Conservation (phyloP, 164 flowering plant genomes). For the Pachysandra terminalis region DNA sequence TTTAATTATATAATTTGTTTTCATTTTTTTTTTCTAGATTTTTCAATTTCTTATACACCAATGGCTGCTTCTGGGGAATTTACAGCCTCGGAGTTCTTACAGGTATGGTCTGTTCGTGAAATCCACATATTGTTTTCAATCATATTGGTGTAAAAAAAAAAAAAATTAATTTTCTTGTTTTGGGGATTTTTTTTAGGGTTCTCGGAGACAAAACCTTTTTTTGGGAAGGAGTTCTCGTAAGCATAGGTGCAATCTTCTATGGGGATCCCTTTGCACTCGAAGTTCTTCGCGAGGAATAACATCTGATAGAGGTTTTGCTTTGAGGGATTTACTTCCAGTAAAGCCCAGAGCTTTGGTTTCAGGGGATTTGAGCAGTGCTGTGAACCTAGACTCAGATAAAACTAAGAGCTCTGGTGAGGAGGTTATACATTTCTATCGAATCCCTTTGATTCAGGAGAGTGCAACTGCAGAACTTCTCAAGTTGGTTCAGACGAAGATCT, state of each 20-base stretch:
- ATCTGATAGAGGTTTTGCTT: slow-evolving; percentile 16
- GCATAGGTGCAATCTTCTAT: neutral
- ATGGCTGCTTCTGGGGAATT: neutral
- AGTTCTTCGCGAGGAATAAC: slow-evolving; percentile 6
- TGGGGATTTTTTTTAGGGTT: neutral
- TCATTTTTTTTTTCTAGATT: no score
- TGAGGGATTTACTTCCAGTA: slow-evolving; percentile 20
- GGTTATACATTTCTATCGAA: slow-evolving; percentile 69
- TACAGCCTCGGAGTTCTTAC: neutral
- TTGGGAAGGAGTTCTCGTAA: neutral
- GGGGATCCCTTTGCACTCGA: neutral
- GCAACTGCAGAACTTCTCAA: slow-evolving; percentile 67
- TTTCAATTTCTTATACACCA: neutral
- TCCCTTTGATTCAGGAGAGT: slow-evolving; percentile 65
- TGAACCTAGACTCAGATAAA: slow-evolving; percentile 24
- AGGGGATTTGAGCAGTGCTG: slow-evolving; percentile 26
- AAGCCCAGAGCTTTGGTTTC: slow-evolving; percentile 48
- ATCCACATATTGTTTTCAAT: neutral
- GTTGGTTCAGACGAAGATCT: slow-evolving; percentile 55
- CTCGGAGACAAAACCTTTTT: neutral
- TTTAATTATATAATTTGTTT: no score
- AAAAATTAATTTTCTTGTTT: no score
- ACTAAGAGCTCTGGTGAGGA: slow-evolving; percentile 24
- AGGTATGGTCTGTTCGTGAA: neutral
- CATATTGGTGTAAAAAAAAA: neutral